Percentiles rank a stretch among this genome's conserved stretches.
phyloP scores from a whole-genome alignment of 2,329 filamentous ascomycete genomes.

The Colletotrichum higginsianum region DNA sequence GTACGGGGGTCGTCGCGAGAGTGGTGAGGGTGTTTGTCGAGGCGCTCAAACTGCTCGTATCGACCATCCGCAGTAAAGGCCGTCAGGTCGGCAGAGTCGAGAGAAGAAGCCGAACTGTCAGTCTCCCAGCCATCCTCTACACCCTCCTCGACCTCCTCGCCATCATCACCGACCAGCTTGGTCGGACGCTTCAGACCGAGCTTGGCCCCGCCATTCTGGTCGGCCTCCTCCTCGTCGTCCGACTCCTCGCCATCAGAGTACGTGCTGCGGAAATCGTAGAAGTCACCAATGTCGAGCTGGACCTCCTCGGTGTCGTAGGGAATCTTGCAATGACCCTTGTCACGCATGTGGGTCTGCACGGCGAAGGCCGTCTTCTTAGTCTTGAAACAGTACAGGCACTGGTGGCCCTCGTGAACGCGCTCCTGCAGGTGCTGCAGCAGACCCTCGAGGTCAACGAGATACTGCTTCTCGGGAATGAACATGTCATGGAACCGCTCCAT shows the following conservation, averaged over 20 bases:
- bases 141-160: slow-evolving; percentile 65
- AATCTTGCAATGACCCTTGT: slow-evolving; percentile 97
- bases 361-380: slow-evolving; percentile 83
- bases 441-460: slow-evolving; percentile 85
- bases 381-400: slow-evolving; percentile 92
- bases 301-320: slow-evolving; percentile 91
- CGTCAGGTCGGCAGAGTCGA: slow-evolving; percentile 87
- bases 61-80: slow-evolving; percentile 83
- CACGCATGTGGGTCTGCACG: slow-evolving; percentile 96
- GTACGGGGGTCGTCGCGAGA: slow-evolving; percentile 78
- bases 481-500: slow-evolving; percentile 96
- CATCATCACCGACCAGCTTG: slow-evolving; percentile 67
- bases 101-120: slow-evolving; percentile 89
- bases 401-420: slow-evolving; percentile 84
- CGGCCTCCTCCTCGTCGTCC: slow-evolving; percentile 69
- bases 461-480: slow-evolving; percentile 93
- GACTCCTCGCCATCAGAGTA: slow-evolving; percentile 87
- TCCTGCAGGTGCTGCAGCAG: slow-evolving; percentile 83
- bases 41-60: slow-evolving; percentile 79
- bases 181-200: slow-evolving; percentile 73
- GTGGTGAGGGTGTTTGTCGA: slow-evolving; percentile 83
- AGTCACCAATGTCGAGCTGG: slow-evolving; percentile 94
- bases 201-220: slow-evolving; percentile 75
- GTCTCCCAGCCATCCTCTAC: slow-evolving; percentile 93
- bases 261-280: slow-evolving; percentile 96